Base-by-base conservation (phyloP, 2,329 filamentous ascomycete species). In the Venturiaceae sp. region DNA sequence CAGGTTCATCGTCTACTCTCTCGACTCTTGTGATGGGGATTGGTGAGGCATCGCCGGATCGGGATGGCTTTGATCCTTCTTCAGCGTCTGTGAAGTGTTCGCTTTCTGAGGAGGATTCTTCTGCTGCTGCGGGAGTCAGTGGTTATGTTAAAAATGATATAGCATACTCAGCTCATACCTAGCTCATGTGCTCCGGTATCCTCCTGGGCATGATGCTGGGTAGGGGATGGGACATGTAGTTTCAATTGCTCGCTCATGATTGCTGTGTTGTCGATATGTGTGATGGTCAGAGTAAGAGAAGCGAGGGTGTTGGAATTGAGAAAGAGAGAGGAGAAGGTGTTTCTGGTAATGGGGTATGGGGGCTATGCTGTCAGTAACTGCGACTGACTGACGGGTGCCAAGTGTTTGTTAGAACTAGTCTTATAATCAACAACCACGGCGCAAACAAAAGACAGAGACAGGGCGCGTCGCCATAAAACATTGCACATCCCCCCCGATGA, bases 51-150 rank as follows among this genome's bases (percentile, higher is more conserved):
- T 72, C 68, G 63, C 74, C 69, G 56, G 75, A 75, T 57, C 70
- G 67, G 66, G 62, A 65, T 68, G 62, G 68, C 63, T 59, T 68
- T 66, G 66, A 63, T 68, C 81, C 83, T 74, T 86, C 83, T 46
- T 77, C 81, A 59, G 83, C 83, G 66, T 86, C 83, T 52, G 83
- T 84, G 69, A 86, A 86, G 70, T 85, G 81, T 62, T 86, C 83
- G 53, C 82, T 79, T 60, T 79, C 79, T 28, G 58, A 53, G 41
- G 78, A 80, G 52, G 69, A 75, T 68, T 73, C 70, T 67, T 34
- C 26, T 16, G 19, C 34, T n/a, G 55, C 37, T 39, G 26, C 44
- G n/a, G 30, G 5, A 13, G n/a, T 44, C n/a, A 50, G 14, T n/a
- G 26, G 9, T 50, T n/a, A 28, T 23, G 23, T 50, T 30, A 13